Evolutionary conservation across 2,329 filamentous ascomycete species (phyloP), one percentile per base, ranked within the genome.

Genomic region (Botrytis galanthina): DNA sequence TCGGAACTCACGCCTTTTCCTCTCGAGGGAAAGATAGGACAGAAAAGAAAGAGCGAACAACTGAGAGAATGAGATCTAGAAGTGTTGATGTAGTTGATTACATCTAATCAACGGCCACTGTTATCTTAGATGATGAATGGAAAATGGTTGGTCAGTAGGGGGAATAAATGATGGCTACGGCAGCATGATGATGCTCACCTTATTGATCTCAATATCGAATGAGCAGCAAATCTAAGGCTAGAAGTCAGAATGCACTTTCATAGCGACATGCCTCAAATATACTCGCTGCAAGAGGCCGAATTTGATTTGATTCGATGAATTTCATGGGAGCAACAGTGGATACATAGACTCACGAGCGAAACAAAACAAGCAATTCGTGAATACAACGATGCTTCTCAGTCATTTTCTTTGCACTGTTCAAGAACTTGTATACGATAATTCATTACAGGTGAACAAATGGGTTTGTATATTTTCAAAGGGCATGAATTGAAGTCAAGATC

Each of bases 81-180:
- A 29, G 3, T 18, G n/a, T 18, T 3, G n/a, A 8, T n/a, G 4
- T 16, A 14, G 0, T 16, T 29, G 12, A 29, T n/a, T 7, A 16
- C 6, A 54, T 54, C 9, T 7, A 51, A n/a, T n/a, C 48, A 51
- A 51, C 4, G 26, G 26, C 48, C 12, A 2, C 10, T 51, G 10
- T 12, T 51, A 0, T 51, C 48, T 51, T 2, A 14, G 0, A n/a
- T 3, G 7, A 5, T n/a, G 2, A 51, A 14, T 14, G 26, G 3
- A n/a, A n/a, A n/a, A n/a, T 12, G 48, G 10, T 10, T 16, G 48
- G 26, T n/a, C 26, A 14, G 22, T n/a, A 7, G 26, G 48, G 4
- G 26, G 16, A 51, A 54, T 18, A 16, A 29, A 29, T 18, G n/a
- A 51, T 51, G 48, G 26, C 48, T n/a, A 4, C 48, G 4, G 26